Conservation (phyloP, 495 filamentous ascomycete species). For the Coniosporium apollinis region DNA sequence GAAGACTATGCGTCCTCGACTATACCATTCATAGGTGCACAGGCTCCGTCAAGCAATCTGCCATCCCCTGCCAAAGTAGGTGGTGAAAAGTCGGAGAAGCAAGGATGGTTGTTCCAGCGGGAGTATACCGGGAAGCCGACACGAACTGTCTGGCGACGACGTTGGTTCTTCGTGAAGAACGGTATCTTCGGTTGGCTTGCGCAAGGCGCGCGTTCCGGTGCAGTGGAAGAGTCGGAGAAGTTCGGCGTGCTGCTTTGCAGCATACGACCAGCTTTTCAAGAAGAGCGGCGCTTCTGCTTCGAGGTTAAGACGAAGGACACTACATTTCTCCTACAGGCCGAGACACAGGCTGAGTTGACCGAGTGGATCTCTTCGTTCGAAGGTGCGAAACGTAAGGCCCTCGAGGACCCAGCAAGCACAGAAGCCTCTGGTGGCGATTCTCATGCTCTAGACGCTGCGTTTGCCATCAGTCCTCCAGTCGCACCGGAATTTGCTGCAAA, state of each 20-base stretch:
- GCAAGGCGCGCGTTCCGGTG: constrained; percentile 67
- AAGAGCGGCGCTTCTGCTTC: constrained; percentile 92
- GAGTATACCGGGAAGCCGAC: constrained; percentile 76
- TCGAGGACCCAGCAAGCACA: constrained; percentile 56
- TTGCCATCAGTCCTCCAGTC: constrained; percentile 75
- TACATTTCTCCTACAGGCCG: constrained; percentile 76
- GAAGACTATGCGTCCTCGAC: constrained; percentile 84
- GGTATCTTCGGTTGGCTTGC: constrained; percentile 93
- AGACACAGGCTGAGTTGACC: constrained; percentile 74
- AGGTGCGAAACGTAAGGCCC: constrained; percentile 74
- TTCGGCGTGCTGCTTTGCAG: constrained; percentile 91
- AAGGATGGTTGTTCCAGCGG: constrained; percentile 82
- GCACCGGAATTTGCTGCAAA: constrained; percentile 81
- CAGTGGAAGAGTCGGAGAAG: constrained; percentile 87
- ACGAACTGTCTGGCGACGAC: constrained; percentile 66
- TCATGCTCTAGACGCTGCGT: constrained; percentile 55
- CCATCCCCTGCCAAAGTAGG: constrained; percentile 25
- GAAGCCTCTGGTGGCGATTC: constrained; percentile 40
- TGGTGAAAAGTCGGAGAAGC: constrained; percentile 48
- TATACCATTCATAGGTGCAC: constrained; percentile 64
- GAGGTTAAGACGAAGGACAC: constrained; percentile 97
- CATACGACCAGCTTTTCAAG: constrained; percentile 74
- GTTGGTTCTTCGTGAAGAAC: constrained; percentile 91
- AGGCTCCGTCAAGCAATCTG: constrained; percentile 40
- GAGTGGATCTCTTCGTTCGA: constrained; percentile 91